A percentile compares a stretch with the other conserved stretches of the same genome.
Evolutionary conservation across 345 rosid species (phyloP).

Genomic region (Murraya koenigii): DNA sequence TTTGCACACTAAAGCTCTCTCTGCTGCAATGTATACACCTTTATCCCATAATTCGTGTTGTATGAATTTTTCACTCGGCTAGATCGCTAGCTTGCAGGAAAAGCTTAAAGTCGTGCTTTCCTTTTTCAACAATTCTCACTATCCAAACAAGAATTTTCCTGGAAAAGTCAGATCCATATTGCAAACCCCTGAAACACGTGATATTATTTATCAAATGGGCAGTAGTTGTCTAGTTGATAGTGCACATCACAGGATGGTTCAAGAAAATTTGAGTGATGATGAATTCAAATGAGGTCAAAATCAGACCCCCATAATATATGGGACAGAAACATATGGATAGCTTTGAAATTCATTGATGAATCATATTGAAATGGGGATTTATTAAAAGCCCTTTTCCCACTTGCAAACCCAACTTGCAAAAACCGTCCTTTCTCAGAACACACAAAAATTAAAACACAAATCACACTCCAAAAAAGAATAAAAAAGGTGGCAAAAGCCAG

Average conservation of each 20-base stretch:
- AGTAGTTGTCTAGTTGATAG: not conserved
- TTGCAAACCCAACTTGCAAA: slow-evolving; percentile 50
- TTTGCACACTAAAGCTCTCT: not conserved
- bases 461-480: not conserved
- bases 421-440: slow-evolving; percentile 18
- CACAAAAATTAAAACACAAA: slow-evolving; percentile 4
- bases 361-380: slow-evolving; percentile 1
- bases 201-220: not conserved
- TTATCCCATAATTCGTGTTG: not conserved
- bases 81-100: not conserved
- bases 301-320: not conserved
- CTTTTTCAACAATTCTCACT: not conserved
- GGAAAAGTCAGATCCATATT: not conserved
- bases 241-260: not conserved
- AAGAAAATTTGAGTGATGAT: not conserved
- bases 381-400: slow-evolving; percentile 41
- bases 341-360: not conserved
- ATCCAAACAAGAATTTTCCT: not conserved
- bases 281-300: slow-evolving; percentile 3
- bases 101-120: not conserved
- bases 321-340: not conserved
- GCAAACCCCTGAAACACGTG: slow-evolving; percentile 1
- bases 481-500: not conserved
- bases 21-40: not conserved
- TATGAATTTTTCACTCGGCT: not conserved